A percentile compares a stretch with the other conserved stretches of the same genome.
These are phyloP conservation scores for Colletotrichum graminicola DNA, from an alignment of 2,329 filamentous ascomycete genomes.

Conservation along the genomic window DNA sequence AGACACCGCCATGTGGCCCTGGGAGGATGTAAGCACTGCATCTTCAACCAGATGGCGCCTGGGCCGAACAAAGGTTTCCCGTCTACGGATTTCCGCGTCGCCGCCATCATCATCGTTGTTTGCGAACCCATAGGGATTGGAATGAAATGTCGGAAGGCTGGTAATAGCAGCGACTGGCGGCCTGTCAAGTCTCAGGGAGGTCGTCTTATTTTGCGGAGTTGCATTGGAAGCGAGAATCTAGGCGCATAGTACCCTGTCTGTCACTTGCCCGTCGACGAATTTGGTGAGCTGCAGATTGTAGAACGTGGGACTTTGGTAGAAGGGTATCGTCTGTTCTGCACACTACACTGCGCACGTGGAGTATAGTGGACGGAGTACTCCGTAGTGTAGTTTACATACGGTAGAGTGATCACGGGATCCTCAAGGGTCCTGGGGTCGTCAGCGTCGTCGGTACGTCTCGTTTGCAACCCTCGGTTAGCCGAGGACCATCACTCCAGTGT, in stretches of 20 bases:
- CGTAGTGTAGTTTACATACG: background rate
- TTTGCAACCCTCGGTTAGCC: constrained; percentile 36
- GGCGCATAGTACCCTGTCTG: constrained; percentile 28
- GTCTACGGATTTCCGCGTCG: constrained; percentile 5
- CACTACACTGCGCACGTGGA: no score
- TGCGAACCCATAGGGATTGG: constrained; percentile 3
- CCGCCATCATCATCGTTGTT: no score
- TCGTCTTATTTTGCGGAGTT: constrained; percentile 39
- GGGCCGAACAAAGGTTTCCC: background rate
- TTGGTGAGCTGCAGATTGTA: constrained; percentile 20
- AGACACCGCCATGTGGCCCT: constrained; percentile 5
- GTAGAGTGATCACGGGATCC: constrained; percentile 29
- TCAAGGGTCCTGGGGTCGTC: constrained; percentile 36
- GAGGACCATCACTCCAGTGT: constrained; percentile 40
- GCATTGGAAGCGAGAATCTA: constrained; percentile 26
- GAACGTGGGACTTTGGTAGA: background rate
- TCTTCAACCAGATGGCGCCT: constrained; percentile 29
- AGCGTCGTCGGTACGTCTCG: constrained; percentile 25
- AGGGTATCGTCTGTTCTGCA: no score
- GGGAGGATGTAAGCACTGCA: constrained; percentile 20
- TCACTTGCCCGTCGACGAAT: constrained; percentile 15
- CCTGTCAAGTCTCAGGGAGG: constrained; percentile 13
- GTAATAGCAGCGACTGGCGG: constrained; percentile 9
- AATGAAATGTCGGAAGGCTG: background rate
- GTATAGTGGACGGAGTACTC: no score